Evolutionary conservation across 1,139 yeast species (phyloP).

Genomic region (Nakaseomyces nivariensis): DNA sequence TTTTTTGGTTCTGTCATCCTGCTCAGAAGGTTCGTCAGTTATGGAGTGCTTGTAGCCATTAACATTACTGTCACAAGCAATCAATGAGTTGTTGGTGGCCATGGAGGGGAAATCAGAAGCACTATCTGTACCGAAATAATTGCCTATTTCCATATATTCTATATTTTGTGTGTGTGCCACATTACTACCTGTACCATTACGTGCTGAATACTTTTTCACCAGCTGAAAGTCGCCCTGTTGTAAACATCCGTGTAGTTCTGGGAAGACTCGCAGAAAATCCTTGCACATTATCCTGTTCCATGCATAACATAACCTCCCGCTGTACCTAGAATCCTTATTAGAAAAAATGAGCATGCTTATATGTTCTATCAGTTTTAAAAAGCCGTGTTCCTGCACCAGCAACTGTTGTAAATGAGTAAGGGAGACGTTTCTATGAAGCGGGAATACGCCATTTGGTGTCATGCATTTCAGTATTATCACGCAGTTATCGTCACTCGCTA

Average conservation of each 20-base stretch:
- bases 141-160: not conserved
- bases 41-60: not conserved
- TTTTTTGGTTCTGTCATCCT: not conserved
- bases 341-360: conserved; percentile 15
- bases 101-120: not conserved
- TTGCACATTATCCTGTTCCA: conserved; percentile 27
- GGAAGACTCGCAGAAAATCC: conserved; percentile 23
- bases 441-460: conserved; percentile 23
- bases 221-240: conserved; percentile 19
- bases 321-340: not conserved
- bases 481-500: conserved; percentile 12
- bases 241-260: conserved; percentile 20
- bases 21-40: not conserved
- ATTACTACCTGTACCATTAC: not conserved
- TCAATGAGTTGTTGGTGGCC: not conserved
- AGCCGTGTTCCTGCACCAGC: conserved; percentile 15
- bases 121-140: not conserved
- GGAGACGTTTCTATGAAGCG: conserved; percentile 22
- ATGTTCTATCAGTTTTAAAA: conserved; percentile 16
- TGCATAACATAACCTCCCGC: conserved; percentile 11
- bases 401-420: conserved; percentile 17
- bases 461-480: conserved; percentile 20
- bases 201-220: conserved; percentile 9
- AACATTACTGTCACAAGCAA: not conserved
- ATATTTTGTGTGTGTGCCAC: not conserved